Evolutionary conservation across 306 rosid genomes (phyloP), one percentile per base, ranked within the genome.

Genomic region (Psophocarpus tetragonolobus): DNA sequence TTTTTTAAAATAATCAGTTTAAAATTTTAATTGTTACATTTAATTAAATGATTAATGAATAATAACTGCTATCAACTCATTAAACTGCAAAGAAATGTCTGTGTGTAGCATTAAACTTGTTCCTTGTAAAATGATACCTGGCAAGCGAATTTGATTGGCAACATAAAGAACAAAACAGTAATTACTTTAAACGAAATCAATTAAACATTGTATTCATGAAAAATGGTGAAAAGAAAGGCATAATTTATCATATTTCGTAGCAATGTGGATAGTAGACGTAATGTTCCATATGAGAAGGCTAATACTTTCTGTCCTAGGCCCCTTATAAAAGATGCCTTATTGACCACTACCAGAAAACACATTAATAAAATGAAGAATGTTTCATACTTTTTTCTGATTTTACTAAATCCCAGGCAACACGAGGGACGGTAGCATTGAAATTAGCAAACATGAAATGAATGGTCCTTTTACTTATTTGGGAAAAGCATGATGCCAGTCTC

Each of bases 381-480:
- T 47, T 45, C 58, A 74, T 74, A 78, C 9, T 36, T 57, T 57
- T 83, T 36, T 35, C 60, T 64, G 39, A 30, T 70, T 61, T 48
- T 39, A 65, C 71, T 68, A 50, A 83, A 74, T 60, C 70, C 87
- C 81, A 60, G 18, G 77, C 56, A 66, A 60, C 80, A 73, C 38
- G 30, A 3, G 65, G 67, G 83, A 64, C 53, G 73, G 64, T 54
- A 50, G 68, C 68, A 75, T 57, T 77, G 71, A 82, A 66, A 62
- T 63, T 53, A 30, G 50, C 48, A 64, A 82, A 85, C 26, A 72
- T 29, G 77, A 66, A 67, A 39, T 36, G 17, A 68, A 53, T 27
- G 38, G 70, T 71, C 68, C 79, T 74, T 68, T 75, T 58, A 71
- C 84, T 91, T 89, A 86, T 81, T 87, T 58, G 78, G 83, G 77